phyloP scores from a whole-genome alignment of 805 yeast genomes.

The Saccharomycopsis synnaedendra region DNA sequence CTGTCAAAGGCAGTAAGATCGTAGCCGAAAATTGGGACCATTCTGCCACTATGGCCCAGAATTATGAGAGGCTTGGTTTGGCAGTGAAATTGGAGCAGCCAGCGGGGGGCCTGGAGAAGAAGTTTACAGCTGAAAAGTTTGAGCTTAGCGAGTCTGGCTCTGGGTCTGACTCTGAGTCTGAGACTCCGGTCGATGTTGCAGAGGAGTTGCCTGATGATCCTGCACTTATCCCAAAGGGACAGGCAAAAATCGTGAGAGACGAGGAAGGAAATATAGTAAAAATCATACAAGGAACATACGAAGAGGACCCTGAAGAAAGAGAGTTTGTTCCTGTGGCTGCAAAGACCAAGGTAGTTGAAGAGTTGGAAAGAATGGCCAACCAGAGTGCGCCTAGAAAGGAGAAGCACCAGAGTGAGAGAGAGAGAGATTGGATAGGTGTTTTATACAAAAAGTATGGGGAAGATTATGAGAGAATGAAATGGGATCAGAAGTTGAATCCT shows the following conservation, averaged over 20 bases:
- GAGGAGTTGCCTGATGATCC: conserved; percentile 21
- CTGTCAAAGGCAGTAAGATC: conserved; percentile 62
- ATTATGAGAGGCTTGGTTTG: conserved; percentile 75
- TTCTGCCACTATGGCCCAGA: conserved; percentile 68
- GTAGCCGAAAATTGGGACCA: conserved; percentile 90
- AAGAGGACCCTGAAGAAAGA: conserved; percentile 24
- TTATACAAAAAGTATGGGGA: conserved; percentile 76
- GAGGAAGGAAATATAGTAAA: conserved; percentile 52
- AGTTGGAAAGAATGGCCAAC: conserved; percentile 53
- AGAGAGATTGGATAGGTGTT: conserved; percentile 54
- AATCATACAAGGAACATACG: conserved; percentile 45
- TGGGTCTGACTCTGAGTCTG: conserved; percentile 21
- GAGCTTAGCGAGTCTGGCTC: conserved; percentile 10
- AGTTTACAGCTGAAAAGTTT: conserved; percentile 25
- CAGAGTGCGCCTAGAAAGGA: conserved; percentile 31
- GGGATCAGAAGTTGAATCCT: conserved; percentile 79
- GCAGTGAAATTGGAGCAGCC: conserved; percentile 50
- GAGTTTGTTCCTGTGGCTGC: conserved; percentile 17
- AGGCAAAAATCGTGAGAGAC: conserved; percentile 67
- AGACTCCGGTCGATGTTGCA: conserved; percentile 12
- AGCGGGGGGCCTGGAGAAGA: conserved; percentile 74
- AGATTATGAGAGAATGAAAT: conserved; percentile 79
- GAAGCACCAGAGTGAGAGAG: conserved; percentile 58
- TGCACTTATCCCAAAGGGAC: conserved; percentile 59
- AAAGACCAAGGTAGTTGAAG: conserved; percentile 47